phyloP scores from a whole-genome alignment of 306 rosid genomes.

The Fagus crenata region DNA sequence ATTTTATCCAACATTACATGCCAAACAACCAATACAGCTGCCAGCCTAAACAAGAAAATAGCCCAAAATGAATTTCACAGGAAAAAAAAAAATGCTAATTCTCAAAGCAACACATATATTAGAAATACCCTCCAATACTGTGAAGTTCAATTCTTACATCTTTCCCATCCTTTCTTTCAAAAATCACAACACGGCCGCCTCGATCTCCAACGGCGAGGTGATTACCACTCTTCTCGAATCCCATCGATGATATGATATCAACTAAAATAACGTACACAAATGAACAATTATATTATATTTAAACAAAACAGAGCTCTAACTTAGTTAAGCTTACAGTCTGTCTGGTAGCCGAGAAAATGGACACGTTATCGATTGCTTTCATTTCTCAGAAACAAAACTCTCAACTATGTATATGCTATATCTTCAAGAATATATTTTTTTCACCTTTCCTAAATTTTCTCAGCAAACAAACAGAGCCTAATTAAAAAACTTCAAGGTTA shows the following conservation, averaged over 20 bases:
- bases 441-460: conserved; percentile 2
- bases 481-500: background rate
- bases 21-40: conserved; percentile 34
- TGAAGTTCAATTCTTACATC: conserved; percentile 42
- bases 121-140: background rate
- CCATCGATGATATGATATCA: conserved; percentile 53
- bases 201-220: conserved; percentile 73
- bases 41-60: conserved; percentile 33
- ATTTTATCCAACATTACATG: conserved; percentile 31
- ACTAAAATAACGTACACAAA: conserved; percentile 20
- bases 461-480: conserved; percentile 14
- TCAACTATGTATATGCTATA: background rate
- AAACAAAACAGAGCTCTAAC: background rate
- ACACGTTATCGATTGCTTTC: background rate
- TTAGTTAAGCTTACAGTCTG: background rate
- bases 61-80: conserved; percentile 23
- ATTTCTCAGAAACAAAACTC: background rate
- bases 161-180: conserved; percentile 48
- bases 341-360: background rate
- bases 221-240: conserved; percentile 66
- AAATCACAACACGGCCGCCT: conserved; percentile 68
- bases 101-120: background rate
- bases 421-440: background rate
- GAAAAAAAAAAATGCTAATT: background rate
- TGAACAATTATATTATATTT: background rate